A percentile compares a stretch with the other conserved stretches of the same genome.
phyloP scores from a whole-genome alignment of 805 yeast species.

The Sugiyamaella lignohabitans region DNA sequence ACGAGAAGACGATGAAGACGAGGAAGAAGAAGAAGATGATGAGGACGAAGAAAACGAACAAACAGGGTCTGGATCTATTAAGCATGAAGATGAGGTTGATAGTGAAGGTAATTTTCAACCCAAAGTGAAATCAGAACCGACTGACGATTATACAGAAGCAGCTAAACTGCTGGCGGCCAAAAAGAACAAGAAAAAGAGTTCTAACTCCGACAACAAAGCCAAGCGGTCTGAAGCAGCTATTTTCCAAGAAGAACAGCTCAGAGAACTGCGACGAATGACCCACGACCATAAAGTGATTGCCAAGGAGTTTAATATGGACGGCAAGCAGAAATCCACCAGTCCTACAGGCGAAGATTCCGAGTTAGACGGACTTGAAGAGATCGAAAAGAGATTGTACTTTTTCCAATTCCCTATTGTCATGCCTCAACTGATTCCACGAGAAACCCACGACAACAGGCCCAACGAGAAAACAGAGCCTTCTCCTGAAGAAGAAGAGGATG shows the following conservation, averaged over 20 bases:
- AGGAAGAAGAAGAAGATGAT: conserved; percentile 5
- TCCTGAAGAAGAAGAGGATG: conserved; percentile 16
- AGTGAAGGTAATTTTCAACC: conserved; percentile 1
- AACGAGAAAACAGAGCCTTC: not conserved
- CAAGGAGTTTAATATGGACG: conserved; percentile 15
- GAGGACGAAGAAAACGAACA: conserved; percentile 1
- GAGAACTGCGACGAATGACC: conserved; percentile 13
- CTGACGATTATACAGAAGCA: conserved; percentile 2
- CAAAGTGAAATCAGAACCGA: conserved; percentile 10
- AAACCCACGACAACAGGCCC: no score
- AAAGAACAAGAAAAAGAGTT: not conserved
- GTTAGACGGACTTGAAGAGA: conserved; percentile 8
- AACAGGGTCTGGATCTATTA: not conserved
- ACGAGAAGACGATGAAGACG: conserved; percentile 11
- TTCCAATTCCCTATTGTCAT: conserved; percentile 46
- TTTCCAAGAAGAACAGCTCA: conserved; percentile 15
- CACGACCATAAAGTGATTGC: conserved; percentile 17
- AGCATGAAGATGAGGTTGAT: conserved; percentile 8
- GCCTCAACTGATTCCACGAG: conserved; percentile 33
- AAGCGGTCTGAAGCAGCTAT: conserved; percentile 3
- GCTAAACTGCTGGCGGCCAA: not conserved
- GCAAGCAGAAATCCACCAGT: conserved; percentile 2
- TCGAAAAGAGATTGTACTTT: conserved; percentile 31
- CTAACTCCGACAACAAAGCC: not conserved
- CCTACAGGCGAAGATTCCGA: not conserved